Evolutionary conservation across 352 stramenopile genomes (phyloP).

Genomic region (Pythium volutum): DNA sequence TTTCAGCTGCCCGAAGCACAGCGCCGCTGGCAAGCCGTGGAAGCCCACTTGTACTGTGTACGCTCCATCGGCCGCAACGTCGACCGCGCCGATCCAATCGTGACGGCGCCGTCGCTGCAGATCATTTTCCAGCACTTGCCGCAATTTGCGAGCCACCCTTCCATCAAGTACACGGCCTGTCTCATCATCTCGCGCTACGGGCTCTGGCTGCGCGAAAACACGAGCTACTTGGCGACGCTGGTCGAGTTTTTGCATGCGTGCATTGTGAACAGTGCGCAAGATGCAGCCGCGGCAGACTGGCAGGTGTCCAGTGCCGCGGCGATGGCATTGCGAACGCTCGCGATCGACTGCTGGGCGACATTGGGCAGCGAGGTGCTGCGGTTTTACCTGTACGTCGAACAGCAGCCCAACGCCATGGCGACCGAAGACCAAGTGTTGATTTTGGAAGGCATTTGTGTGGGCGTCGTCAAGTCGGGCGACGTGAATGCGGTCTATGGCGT

Average conservation of each 20-base stretch:
- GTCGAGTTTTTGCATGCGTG: conserved; percentile 71
- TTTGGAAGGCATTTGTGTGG: conserved; percentile 70
- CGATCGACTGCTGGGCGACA: conserved; percentile 74
- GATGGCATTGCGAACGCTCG: conserved; percentile 65
- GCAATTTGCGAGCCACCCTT: conserved; percentile 68
- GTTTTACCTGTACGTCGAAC: conserved; percentile 79
- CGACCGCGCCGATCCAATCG: conserved; percentile 32
- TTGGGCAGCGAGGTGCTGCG: conserved; percentile 62
- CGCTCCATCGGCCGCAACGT: conserved; percentile 81
- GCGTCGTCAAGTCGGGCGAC: conserved; percentile 51
- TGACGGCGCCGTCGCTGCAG: conserved; percentile 46
- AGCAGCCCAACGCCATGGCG: conserved; percentile 54
- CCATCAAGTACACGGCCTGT: conserved; percentile 84
- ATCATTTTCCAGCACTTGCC: conserved; percentile 76
- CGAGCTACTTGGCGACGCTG: conserved; percentile 45
- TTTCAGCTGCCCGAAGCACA: conserved; percentile 46
- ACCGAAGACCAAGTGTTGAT: conserved; percentile 87
- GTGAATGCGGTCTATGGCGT: conserved; percentile 39
- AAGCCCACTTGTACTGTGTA: conserved; percentile 82
- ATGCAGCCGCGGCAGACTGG: conserved; percentile 58
- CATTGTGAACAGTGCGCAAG: conserved; percentile 49
- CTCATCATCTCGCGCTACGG: conserved; percentile 83
- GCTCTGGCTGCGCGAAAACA: conserved; percentile 58
- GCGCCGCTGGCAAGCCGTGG: conserved; percentile 71
- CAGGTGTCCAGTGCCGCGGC: conserved; percentile 71